Evolutionary conservation across 352 stramenopile genomes (phyloP).

Genomic region (Pythium biforme): DNA sequence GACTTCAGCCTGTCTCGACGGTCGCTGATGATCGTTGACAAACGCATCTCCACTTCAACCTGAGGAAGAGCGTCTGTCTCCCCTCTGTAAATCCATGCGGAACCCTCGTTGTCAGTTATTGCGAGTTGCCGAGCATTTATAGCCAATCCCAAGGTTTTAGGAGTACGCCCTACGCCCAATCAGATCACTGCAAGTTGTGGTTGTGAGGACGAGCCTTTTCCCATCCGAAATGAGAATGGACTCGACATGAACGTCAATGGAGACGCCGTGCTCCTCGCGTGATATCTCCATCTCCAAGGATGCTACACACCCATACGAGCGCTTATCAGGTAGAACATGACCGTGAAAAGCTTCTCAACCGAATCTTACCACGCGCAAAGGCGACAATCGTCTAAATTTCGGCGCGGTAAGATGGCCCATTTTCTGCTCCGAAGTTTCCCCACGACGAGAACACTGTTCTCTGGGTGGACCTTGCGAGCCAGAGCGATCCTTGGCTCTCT

Average conservation of each 20-base stretch:
- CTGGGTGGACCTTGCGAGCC: neutral
- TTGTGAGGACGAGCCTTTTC: neutral
- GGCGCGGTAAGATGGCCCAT: constrained; percentile 14
- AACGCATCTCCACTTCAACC: constrained; percentile 3
- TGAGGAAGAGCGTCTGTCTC: neutral
- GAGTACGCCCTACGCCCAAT: constrained; percentile 9
- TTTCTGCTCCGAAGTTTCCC: constrained; percentile 11
- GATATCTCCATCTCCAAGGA: neutral
- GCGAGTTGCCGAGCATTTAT: neutral
- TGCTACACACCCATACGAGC: neutral
- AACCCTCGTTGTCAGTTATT: neutral
- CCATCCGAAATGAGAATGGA: constrained; percentile 13
- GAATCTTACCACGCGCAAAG: constrained; percentile 13
- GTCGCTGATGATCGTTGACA: neutral
- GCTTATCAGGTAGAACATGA: neutral
- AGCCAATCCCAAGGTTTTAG: neutral
- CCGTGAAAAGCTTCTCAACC: constrained; percentile 3
- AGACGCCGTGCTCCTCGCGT: neutral
- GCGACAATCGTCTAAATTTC: neutral
- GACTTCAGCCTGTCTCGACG: constrained; percentile 17
- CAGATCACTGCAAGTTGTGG: constrained; percentile 2
- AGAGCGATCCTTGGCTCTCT: too few relatives aligned
- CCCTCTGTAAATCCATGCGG: neutral
- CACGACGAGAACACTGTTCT: neutral
- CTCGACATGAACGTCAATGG: neutral